A percentile compares a stretch with the other conserved stretches of the same genome.
Conservation (phyloP, 192 early-diverging fungal species). For the Coemansia sp. region DNA sequence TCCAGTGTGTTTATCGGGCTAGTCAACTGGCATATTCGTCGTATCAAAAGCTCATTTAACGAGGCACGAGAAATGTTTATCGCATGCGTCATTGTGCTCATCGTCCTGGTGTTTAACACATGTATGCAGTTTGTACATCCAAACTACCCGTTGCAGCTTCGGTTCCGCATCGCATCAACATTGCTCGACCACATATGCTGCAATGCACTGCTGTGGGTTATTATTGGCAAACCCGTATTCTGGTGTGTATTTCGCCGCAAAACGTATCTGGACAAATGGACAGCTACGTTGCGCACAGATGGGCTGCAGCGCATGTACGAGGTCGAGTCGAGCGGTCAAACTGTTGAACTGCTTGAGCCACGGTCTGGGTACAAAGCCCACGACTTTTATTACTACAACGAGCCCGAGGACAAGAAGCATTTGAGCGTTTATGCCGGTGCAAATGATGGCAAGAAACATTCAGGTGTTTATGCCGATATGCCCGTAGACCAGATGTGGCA, state of each 20-base stretch:
- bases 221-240: constrained; percentile 23
- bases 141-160: constrained; percentile 16
- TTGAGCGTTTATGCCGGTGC: neutral
- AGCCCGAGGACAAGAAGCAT: too few species aligned
- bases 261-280: constrained; percentile 20
- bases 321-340: constrained; percentile 3
- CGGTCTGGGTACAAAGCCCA: neutral
- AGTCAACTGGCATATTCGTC: constrained; percentile 24
- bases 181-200: constrained; percentile 17
- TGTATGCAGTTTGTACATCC: constrained; percentile 16
- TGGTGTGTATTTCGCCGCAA: constrained; percentile 23
- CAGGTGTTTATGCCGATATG: neutral
- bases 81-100: constrained; percentile 20
- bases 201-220: constrained; percentile 23
- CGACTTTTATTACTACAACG: neutral
- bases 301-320: constrained; percentile 26
- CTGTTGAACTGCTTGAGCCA: neutral
- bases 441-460: neutral
- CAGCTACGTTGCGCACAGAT: constrained; percentile 15
- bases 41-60: constrained; percentile 47
- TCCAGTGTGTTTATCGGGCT: constrained; percentile 10
- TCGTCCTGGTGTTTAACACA: constrained; percentile 14
- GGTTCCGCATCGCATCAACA: constrained; percentile 15
- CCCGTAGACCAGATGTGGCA: neutral
- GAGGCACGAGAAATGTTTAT: constrained; percentile 30